Evolutionary conservation across 495 filamentous ascomycete species (phyloP).

Genomic region (Tetracladium marchalianum): DNA sequence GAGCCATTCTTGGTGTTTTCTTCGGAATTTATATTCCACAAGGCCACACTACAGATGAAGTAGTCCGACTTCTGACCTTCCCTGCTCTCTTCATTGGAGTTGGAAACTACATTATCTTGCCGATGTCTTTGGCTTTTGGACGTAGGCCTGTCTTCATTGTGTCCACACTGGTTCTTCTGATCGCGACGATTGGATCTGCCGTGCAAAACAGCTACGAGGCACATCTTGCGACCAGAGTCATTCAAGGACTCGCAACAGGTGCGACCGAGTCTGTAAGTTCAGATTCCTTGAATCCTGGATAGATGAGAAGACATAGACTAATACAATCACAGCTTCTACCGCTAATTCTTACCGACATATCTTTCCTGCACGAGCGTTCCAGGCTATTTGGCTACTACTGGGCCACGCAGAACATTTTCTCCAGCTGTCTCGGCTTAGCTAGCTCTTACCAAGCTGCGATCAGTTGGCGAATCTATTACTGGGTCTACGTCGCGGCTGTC

Average conservation of each 20-base stretch:
- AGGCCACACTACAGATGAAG: slow-evolving; percentile 19
- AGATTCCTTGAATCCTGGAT: not conserved
- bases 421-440: slow-evolving; percentile 23
- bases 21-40: slow-evolving; percentile 22
- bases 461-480: no score
- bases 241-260: slow-evolving; percentile 27
- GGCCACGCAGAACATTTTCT: slow-evolving; percentile 26
- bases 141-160: slow-evolving; percentile 25
- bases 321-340: slow-evolving; percentile 21
- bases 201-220: slow-evolving; percentile 9
- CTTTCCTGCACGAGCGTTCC: slow-evolving; percentile 27
- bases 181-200: slow-evolving; percentile 19
- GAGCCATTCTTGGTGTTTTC: slow-evolving; percentile 23
- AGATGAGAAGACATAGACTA: not conserved
- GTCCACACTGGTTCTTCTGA: slow-evolving; percentile 21
- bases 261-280: slow-evolving; percentile 27
- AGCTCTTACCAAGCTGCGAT: slow-evolving; percentile 28
- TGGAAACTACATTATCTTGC: slow-evolving; percentile 31
- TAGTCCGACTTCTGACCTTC: slow-evolving; percentile 26
- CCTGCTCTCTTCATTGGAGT: slow-evolving; percentile 28
- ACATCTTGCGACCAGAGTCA: slow-evolving; percentile 23
- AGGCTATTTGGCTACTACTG: slow-evolving; percentile 25
- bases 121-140: slow-evolving; percentile 28
- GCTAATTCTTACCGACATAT: slow-evolving; percentile 26
- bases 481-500: slow-evolving; percentile 25